Conservation (phyloP, 2,329 filamentous ascomycete genomes). For the Aspergillus ruber region DNA sequence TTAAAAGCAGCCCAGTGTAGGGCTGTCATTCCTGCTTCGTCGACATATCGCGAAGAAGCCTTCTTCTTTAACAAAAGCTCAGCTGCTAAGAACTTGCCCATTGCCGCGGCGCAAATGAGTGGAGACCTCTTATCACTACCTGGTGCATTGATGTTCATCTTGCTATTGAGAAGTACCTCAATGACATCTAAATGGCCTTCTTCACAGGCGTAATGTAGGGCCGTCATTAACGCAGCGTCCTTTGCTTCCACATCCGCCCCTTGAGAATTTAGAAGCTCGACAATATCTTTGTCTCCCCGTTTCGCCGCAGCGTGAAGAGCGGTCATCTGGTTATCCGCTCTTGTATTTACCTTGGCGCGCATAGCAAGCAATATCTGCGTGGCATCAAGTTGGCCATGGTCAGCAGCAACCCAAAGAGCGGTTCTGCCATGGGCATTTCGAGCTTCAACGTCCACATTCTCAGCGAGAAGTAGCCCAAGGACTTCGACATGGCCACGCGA, state of each 20-base stretch:
- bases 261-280: constrained; percentile 24
- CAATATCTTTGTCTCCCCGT: constrained; percentile 26
- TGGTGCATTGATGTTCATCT: constrained; percentile 25
- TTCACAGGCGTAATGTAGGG: constrained; percentile 31
- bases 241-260: constrained; percentile 32
- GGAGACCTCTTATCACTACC: constrained; percentile 30
- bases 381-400: constrained; percentile 28
- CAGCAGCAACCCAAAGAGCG: constrained; percentile 29
- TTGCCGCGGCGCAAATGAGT: constrained; percentile 29
- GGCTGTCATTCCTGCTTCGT: constrained; percentile 31
- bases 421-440: constrained; percentile 27
- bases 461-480: constrained; percentile 22
- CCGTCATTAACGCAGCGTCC: constrained; percentile 30
- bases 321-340: constrained; percentile 28
- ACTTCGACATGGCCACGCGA: constrained; percentile 25
- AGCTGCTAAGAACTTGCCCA: constrained; percentile 21
- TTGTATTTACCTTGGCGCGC: constrained; percentile 28
- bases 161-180: constrained; percentile 24
- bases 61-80: constrained; percentile 27
- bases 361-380: constrained; percentile 24
- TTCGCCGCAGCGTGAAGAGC: constrained; percentile 30
- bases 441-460: constrained; percentile 24
- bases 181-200: constrained; percentile 22
- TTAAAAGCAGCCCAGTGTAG: constrained; percentile 35
- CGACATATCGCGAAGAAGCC: constrained; percentile 19